Base-by-base conservation (phyloP, 352 stramenopile species). In the Phytophthora sp. region DNA sequence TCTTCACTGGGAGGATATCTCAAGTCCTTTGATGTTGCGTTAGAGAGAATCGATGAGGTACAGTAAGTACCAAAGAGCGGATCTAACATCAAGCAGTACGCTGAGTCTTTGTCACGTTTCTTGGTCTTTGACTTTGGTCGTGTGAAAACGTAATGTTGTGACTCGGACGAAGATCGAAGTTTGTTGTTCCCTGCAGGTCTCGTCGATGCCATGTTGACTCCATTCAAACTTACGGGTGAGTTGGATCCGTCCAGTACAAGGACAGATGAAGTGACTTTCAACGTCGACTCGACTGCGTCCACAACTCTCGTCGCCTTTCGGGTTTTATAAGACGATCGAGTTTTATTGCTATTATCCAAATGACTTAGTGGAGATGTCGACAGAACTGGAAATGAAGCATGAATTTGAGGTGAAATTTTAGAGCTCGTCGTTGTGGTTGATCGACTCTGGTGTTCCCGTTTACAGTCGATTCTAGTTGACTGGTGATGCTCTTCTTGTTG, bases 21-120 rank as follows among this genome's bases (percentile, higher is more conserved):
- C 27, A 15, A 33, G 13, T 66, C 56, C 7, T 53, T 44, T 11
- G 7, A 38, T 36, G 13, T 47, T 52, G 30, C 27, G 30, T 44
- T 39, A 20, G n/a, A 33, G 24, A 9, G 42, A 39, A 24, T 54
- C n/a, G 26, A 27, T 38, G n/a, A 49, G 35, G 26, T 35, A 31
- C 33, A 51, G 58, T 4, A 56, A 12, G 71, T 70, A 30, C 86
- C 76, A 62, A 91, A 93, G 2, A 91, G 71, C 12, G 82, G 82
- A 41, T 93, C 84, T 8, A 93, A 72, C 82, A 91, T 90, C 23
- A 90, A 66, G 13, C 50, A 62, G 12, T 69, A 68, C 3, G 36
- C 63, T 27, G 68, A 62, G 20, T 80, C 71, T 13, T 69, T 55
- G 15, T 60, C 44, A 20, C 39, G 60, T 12, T 50, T 52, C 27